These are phyloP conservation scores for Arachnopeziza araneosa DNA, from an alignment of 2,329 filamentous ascomycete genomes.

Conservation along the genomic window DNA sequence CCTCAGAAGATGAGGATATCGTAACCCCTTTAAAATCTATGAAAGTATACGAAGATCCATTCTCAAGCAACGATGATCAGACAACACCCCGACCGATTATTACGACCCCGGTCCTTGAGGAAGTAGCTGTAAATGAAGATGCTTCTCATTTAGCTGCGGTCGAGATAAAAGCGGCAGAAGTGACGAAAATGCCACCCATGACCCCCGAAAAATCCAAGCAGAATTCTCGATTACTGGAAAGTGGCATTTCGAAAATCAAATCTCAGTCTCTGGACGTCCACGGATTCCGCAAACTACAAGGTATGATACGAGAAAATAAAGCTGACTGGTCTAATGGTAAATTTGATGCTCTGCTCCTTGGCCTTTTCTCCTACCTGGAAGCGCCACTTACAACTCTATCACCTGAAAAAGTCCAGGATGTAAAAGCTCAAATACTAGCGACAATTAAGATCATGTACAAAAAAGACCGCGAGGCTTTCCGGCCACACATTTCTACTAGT, in stretches of 20 bases:
- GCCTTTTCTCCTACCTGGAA: slow-evolving; percentile 68
- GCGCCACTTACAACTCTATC: slow-evolving; percentile 49
- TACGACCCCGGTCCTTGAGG: slow-evolving; percentile 49
- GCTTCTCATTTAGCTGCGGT: slow-evolving; percentile 21
- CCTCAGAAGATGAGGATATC: slow-evolving; percentile 34
- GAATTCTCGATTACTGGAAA: slow-evolving; percentile 60
- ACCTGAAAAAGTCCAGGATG: slow-evolving; percentile 62
- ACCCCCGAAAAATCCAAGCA: slow-evolving; percentile 52
- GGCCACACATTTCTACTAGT: slow-evolving; percentile 60
- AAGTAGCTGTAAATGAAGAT: slow-evolving; percentile 55
- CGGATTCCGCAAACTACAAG: slow-evolving; percentile 73
- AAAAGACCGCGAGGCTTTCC: slow-evolving; percentile 59
- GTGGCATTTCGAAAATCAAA: slow-evolving; percentile 68
- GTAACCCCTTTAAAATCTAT: slow-evolving; percentile 26
- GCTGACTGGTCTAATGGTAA: slow-evolving; percentile 60
- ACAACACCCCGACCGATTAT: slow-evolving; percentile 41
- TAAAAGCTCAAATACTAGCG: slow-evolving; percentile 68
- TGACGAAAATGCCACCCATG: slow-evolving; percentile 18
- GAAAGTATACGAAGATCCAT: slow-evolving; percentile 59
- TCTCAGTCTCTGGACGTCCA: slow-evolving; percentile 71
- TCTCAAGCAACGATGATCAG: slow-evolving; percentile 41
- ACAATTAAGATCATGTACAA: slow-evolving; percentile 69
- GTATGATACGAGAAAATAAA: slow-evolving; percentile 62
- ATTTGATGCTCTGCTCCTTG: slow-evolving; percentile 61
- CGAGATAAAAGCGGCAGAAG: slow-evolving; percentile 11